A percentile compares a stretch with the other conserved stretches of the same genome.
phyloP scores from a whole-genome alignment of 1,284 basidiomycete species.

The Mycena citricolor region DNA sequence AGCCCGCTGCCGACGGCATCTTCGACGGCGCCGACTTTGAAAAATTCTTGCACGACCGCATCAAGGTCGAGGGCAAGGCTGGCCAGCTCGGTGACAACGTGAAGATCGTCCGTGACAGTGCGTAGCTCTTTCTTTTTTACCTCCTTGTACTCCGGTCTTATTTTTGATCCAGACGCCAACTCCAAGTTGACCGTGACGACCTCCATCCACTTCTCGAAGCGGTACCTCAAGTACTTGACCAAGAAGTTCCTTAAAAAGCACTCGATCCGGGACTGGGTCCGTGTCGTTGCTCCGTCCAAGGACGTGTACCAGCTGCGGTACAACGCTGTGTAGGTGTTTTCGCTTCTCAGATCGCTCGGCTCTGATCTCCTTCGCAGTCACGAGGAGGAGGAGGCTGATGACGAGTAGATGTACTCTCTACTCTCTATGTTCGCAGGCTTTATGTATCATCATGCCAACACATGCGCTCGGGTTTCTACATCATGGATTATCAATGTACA shows the following conservation, averaged over 20 bases:
- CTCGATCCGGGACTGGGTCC: constrained; percentile 82
- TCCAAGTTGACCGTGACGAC: constrained; percentile 81
- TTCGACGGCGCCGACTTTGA: constrained; percentile 91
- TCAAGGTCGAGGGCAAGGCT: constrained; percentile 81
- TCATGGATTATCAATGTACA: constrained; percentile 4
- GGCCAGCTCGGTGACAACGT: constrained; percentile 87
- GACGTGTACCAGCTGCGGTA: constrained; percentile 89
- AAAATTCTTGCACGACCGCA: constrained; percentile 92
- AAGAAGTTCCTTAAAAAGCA: constrained; percentile 97
- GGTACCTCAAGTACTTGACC: constrained; percentile 91
- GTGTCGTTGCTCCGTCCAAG: constrained; percentile 87
- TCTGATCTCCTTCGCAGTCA: constrained; percentile 12
- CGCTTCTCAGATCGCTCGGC: neutral
- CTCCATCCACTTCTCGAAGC: constrained; percentile 86
- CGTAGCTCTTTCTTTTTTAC: constrained; percentile 28
- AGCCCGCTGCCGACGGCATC: constrained; percentile 87
- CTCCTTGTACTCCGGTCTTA: constrained; percentile 6
- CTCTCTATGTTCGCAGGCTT: constrained; percentile 12
- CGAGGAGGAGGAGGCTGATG: constrained; percentile 24
- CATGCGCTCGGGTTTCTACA: no score
- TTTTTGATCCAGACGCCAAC: constrained; percentile 45
- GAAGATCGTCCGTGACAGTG: constrained; percentile 81
- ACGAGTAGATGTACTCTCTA: constrained; percentile 18
- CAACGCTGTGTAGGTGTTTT: constrained; percentile 79
- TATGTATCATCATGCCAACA: constrained; percentile 8